These are phyloP conservation scores for Ogataea parapolymorpha DNA, from an alignment of 805 yeast genomes.

Conservation along the genomic window DNA sequence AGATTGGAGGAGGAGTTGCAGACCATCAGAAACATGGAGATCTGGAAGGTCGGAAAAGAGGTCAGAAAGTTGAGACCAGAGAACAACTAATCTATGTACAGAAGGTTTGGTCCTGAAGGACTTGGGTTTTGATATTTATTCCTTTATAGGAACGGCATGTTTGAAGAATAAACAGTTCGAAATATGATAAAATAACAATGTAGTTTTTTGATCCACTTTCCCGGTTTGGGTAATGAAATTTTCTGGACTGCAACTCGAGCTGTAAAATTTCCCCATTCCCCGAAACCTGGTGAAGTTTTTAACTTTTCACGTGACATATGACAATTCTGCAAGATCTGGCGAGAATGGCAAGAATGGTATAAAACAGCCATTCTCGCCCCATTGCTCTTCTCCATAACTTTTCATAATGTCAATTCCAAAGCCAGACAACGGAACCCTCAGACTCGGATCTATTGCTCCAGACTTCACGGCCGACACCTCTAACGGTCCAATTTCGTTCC, in stretches of 20 bases:
- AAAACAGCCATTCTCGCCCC: neutral
- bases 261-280: neutral
- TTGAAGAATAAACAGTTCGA: conserved; percentile 40
- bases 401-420: conserved; percentile 38
- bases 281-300: neutral
- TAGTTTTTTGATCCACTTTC: neutral
- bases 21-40: conserved; percentile 94
- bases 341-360: conserved; percentile 2
- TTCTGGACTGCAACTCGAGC: neutral
- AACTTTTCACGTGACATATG: conserved; percentile 17
- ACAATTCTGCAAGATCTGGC: conserved; percentile 9
- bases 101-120: conserved; percentile 13
- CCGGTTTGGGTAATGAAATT: neutral
- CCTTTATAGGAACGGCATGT: conserved; percentile 37
- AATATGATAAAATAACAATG: conserved; percentile 1
- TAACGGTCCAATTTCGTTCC: conserved; percentile 59
- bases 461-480: conserved; percentile 64
- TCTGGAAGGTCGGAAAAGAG: conserved; percentile 99
- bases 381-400: neutral
- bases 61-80: conserved; percentile 99
- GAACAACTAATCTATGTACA: conserved; percentile 62
- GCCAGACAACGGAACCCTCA: conserved; percentile 38
- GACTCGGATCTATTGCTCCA: conserved; percentile 66
- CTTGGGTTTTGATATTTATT: conserved; percentile 7
- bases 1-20: conserved; percentile 91